Conservation (phyloP, 306 rosid species). For the Dicorynia guianensis region DNA sequence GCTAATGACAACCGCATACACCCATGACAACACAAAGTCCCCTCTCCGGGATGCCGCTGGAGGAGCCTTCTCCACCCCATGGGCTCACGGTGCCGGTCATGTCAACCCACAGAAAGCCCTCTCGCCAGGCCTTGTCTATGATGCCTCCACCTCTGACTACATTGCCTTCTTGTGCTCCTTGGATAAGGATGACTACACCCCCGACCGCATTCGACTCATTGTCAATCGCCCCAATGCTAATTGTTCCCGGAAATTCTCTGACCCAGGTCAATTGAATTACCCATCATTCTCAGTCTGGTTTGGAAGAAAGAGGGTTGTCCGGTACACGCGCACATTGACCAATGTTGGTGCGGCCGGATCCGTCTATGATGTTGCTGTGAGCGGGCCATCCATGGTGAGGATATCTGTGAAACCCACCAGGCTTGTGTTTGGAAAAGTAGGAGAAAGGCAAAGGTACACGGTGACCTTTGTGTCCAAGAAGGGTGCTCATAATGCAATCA, state of each 20-base stretch:
- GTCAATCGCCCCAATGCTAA: slow-evolving; percentile 57
- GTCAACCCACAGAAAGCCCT: slow-evolving; percentile 83
- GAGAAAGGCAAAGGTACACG: slow-evolving; percentile 66
- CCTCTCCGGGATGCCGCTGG: slow-evolving; percentile 72
- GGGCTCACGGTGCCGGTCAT: slow-evolving; percentile 91
- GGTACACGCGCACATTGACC: slow-evolving; percentile 72
- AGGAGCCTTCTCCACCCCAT: slow-evolving; percentile 64
- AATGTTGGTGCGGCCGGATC: slow-evolving; percentile 77
- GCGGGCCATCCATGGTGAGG: slow-evolving; percentile 57
- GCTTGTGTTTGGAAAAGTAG: slow-evolving; percentile 68
- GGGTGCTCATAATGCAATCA: slow-evolving; percentile 27
- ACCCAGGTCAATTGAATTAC: slow-evolving; percentile 89
- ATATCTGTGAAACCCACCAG: slow-evolving; percentile 64
- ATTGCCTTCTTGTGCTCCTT: slow-evolving; percentile 77
- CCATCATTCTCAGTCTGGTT: slow-evolving; percentile 83
- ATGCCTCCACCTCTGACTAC: slow-evolving; percentile 63
- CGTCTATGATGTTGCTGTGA: slow-evolving; percentile 51
- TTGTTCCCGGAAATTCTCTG: slow-evolving; percentile 59
- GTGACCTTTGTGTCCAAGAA: slow-evolving; percentile 72
- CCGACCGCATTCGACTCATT: slow-evolving; percentile 61
- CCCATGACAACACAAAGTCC: slow-evolving; percentile 73
- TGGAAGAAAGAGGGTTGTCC: slow-evolving; percentile 68
- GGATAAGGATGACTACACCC: slow-evolving; percentile 48
- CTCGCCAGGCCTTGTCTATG: slow-evolving; percentile 86
- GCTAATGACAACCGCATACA: slow-evolving; percentile 86